A percentile compares a stretch with the other conserved stretches of the same genome.
These are phyloP conservation scores for Trifolium fragiferum DNA, from an alignment of 306 rosid genomes.

Conservation along the genomic window DNA sequence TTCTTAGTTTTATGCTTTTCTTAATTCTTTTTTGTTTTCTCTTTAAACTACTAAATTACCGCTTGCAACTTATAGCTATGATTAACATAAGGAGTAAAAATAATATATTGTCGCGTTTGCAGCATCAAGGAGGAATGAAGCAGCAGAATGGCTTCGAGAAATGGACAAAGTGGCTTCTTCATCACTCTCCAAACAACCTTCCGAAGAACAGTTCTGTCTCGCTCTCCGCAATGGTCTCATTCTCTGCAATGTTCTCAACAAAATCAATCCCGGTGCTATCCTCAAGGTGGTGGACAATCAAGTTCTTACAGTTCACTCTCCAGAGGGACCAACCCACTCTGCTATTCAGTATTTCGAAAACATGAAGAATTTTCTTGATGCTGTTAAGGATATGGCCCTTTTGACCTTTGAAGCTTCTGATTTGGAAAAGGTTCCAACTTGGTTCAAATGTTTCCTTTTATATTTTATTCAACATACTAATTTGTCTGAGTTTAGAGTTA, in stretches of 20 bases:
- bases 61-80: neutral
- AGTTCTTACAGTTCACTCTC: slow-evolving; percentile 59
- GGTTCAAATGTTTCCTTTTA: neutral
- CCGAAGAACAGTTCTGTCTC: slow-evolving; percentile 86
- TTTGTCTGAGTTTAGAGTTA: neutral
- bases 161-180: slow-evolving; percentile 85
- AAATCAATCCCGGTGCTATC: slow-evolving; percentile 92
- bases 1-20: no score
- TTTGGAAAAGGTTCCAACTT: slow-evolving; percentile 76
- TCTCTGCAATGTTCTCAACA: slow-evolving; percentile 97
- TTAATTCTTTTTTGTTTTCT: no score
- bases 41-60: neutral
- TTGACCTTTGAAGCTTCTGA: slow-evolving; percentile 96
- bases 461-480: neutral
- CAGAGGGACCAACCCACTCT: slow-evolving; percentile 91
- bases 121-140: slow-evolving; percentile 86
- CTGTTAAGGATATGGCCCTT: slow-evolving; percentile 82
- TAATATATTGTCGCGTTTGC: neutral
- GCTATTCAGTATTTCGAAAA: slow-evolving; percentile 97
- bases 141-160: slow-evolving; percentile 90
- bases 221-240: slow-evolving; percentile 92
- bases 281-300: slow-evolving; percentile 90
- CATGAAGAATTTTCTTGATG: slow-evolving; percentile 92
- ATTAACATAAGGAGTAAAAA: neutral
- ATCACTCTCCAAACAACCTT: slow-evolving; percentile 70